These are phyloP conservation scores for Phyllosticta capitalensis DNA, from an alignment of 2,329 filamentous ascomycete genomes.

Conservation along the genomic window DNA sequence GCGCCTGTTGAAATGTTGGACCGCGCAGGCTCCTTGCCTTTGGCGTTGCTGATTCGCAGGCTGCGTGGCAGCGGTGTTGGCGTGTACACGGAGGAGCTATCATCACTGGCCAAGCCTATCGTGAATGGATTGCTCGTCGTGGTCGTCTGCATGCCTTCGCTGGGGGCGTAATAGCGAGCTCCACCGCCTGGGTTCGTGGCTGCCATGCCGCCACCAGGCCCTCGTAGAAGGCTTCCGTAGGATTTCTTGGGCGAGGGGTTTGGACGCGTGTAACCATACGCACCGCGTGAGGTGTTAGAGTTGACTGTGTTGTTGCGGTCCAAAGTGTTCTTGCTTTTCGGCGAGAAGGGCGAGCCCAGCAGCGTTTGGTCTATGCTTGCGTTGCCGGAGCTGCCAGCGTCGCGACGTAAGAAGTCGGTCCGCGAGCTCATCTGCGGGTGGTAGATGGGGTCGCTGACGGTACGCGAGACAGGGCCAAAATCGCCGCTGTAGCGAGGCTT, in stretches of 20 bases:
- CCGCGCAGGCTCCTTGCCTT: neutral
- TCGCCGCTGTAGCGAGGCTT: constrained; percentile 28
- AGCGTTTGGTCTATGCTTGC: constrained; percentile 19
- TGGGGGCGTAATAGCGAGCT: neutral
- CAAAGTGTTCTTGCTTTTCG: constrained; percentile 17
- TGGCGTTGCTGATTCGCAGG: neutral
- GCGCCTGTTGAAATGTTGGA: neutral
- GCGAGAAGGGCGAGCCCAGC: constrained; percentile 20
- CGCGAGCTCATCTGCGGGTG: constrained; percentile 25
- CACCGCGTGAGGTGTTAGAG: constrained; percentile 2
- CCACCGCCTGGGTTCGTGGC: neutral
- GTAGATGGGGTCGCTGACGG: constrained; percentile 31
- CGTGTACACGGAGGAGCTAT: constrained; percentile 4
- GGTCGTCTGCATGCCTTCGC: neutral
- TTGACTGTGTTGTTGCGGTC: constrained; percentile 19
- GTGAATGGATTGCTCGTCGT: constrained; percentile 1
- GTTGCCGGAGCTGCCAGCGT: constrained; percentile 18
- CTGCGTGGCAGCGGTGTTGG: constrained; percentile 6
- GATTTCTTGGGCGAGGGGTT: constrained; percentile 3
- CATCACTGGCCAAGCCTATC: neutral
- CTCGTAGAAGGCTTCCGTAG: constrained; percentile 4
- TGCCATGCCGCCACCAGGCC: constrained; percentile 7
- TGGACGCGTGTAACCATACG: constrained; percentile 2
- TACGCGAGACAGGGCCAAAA: constrained; percentile 27
- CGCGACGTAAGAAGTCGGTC: constrained; percentile 28